These are phyloP conservation scores for Aspergillus eucalypticola DNA, from an alignment of 2,329 filamentous ascomycete genomes.

Conservation along the genomic window DNA sequence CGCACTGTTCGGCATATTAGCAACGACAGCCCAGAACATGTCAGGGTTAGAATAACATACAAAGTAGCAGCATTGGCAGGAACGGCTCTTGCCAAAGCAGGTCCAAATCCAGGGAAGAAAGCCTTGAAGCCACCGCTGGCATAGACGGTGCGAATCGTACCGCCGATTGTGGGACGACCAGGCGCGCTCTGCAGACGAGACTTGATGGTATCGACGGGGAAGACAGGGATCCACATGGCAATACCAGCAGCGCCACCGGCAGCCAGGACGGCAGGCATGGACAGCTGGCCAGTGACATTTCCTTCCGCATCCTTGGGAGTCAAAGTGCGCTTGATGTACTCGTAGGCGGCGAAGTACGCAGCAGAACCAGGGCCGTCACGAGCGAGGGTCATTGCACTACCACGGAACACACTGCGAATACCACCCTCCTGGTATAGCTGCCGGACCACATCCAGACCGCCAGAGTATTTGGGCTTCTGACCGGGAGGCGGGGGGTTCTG, in stretches of 20 bases:
- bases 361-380: slow-evolving; percentile 90
- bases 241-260: slow-evolving; percentile 90
- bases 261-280: slow-evolving; percentile 76
- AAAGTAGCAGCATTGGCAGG: slow-evolving; percentile 97
- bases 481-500: slow-evolving; percentile 82
- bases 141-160: slow-evolving; percentile 81
- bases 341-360: slow-evolving; percentile 96
- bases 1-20: slow-evolving; percentile 31
- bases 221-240: slow-evolving; percentile 99
- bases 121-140: slow-evolving; percentile 78
- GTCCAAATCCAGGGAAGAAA: slow-evolving; percentile 96
- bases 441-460: slow-evolving; percentile 84
- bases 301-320: slow-evolving; percentile 79
- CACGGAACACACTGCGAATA: slow-evolving; percentile 87
- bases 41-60: slow-evolving; percentile 31
- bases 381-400: slow-evolving; percentile 84
- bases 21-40: background rate
- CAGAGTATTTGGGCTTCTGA: slow-evolving; percentile 88
- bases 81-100: slow-evolving; percentile 86
- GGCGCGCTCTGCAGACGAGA: slow-evolving; percentile 88
- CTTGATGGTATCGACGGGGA: slow-evolving; percentile 97
- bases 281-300: slow-evolving; percentile 73
- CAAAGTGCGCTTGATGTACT: slow-evolving; percentile 84
- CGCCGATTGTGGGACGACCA: slow-evolving; percentile 75
- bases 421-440: slow-evolving; percentile 93